Base-by-base conservation (phyloP, 2,329 filamentous ascomycete species). In the Sporothrix sp. region DNA sequence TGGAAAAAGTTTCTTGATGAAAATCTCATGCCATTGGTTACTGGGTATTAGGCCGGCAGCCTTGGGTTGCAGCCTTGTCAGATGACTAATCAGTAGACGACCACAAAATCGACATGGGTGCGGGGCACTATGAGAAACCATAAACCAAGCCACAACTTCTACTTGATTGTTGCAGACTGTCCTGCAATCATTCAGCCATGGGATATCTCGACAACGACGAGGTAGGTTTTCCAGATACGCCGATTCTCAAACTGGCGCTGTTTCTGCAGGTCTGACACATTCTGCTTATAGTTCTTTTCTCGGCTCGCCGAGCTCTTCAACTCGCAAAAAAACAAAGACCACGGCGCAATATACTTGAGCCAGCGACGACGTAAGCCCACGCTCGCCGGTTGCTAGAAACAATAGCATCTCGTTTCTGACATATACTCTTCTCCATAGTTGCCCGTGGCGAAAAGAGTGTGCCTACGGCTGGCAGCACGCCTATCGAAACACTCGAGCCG, bases 331-430 rank as follows among this genome's bases (percentile, higher is more conserved):
- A 73, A 77, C 61, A 82, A 82, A 64, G 78, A 84, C 60, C 83
- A 88, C 66, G 85, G 85, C 59, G 80, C 81, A 46, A 72, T 94
- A 57, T 83, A 79, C 65, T 71, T 94, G 52, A 83, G 78, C 47
- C 87, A 94, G 63, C 91, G 91, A 65, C 76, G 85, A 68, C 67
- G 84, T 86, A 73, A 56, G 76, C 62, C 55, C 74, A 62, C 37
- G 21, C 9, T 16, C 42, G 18, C 4, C 7, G 7, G 1, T 13
- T 9, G 4, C 14, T n/a, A 18, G n/a, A 25, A 9, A 13, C 6
- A 35, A 16, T 14, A 7, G 7, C 16, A n/a, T 47, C 9, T 16
- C 13, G 9, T 16, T 36, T 21, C 32, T 23, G 25, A 28, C 20
- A 18, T 10, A 36, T 45, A 21, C 8, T 33, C 30, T 32, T 25